Conservation (phyloP, 345 rosid species). For the Citrus sp. region DNA sequence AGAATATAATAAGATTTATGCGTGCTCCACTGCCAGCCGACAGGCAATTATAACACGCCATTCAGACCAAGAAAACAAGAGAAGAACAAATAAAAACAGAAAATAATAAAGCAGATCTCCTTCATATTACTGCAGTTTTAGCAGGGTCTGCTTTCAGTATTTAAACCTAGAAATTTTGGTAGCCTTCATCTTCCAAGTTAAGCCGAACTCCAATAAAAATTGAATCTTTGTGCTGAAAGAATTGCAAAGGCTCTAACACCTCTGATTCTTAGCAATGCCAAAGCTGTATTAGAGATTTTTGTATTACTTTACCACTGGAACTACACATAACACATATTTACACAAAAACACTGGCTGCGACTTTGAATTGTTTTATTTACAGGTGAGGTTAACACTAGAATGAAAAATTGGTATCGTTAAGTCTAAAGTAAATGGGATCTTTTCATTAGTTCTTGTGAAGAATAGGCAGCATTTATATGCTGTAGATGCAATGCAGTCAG, state of each 20-base stretch:
- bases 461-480: constrained; percentile 3
- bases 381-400: neutral
- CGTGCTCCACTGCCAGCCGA: neutral
- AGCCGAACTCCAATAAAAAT: neutral
- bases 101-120: neutral
- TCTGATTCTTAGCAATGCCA: neutral
- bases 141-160: neutral
- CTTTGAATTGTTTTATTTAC: neutral
- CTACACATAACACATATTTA: neutral
- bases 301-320: neutral
- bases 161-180: neutral
- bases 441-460: neutral
- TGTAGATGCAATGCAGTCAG: constrained; percentile 31
- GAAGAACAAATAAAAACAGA: neutral
- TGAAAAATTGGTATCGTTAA: neutral
- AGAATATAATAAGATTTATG: neutral
- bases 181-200: neutral
- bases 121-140: neutral
- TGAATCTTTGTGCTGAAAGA: too few relatives aligned
- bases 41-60: neutral
- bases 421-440: neutral
- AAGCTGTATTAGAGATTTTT: neutral
- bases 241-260: neutral
- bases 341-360: neutral
- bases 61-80: neutral